Evolutionary conservation across 331 rosid species (phyloP).

Genomic region (Telfairia occidentalis): DNA sequence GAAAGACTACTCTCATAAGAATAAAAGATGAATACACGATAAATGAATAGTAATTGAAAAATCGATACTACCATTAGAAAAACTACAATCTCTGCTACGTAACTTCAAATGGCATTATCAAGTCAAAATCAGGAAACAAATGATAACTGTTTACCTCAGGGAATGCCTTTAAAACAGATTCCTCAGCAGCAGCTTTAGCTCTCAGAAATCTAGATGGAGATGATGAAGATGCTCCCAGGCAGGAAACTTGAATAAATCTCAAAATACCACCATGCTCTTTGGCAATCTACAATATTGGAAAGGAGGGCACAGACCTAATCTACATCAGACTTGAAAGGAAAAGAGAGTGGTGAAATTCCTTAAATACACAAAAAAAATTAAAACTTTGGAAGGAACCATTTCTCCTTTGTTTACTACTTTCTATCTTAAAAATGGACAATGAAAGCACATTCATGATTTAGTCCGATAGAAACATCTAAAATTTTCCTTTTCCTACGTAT

Average conservation of each 20-base stretch:
- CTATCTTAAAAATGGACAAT: not conserved
- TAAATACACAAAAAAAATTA: not conserved
- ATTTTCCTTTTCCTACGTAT: not conserved
- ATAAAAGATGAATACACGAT: not conserved
- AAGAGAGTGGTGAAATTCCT: not conserved
- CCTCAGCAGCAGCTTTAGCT: constrained; percentile 88
- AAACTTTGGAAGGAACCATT: not conserved
- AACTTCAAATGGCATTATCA: constrained; percentile 8
- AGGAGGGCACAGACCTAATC: not conserved
- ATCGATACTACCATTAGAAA: not conserved
- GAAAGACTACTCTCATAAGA: not conserved
- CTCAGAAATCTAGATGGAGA: constrained; percentile 72
- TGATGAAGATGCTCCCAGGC: constrained; percentile 80
- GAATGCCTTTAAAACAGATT: constrained; percentile 60
- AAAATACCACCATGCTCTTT: constrained; percentile 94
- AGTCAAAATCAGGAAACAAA: constrained; percentile 9
- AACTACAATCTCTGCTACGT: not conserved
- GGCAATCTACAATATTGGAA: constrained; percentile 51
- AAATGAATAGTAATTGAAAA: not conserved
- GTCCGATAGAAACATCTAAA: not conserved
- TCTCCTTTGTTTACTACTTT: not conserved
- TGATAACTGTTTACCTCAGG: constrained; percentile 54
- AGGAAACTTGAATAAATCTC: constrained; percentile 88
- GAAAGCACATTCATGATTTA: not conserved
- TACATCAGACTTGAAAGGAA: not conserved